These are phyloP conservation scores for Auxenochlorella pyrenoidosa DNA, from an alignment of 139 green algal genomes.

Conservation along the genomic window DNA sequence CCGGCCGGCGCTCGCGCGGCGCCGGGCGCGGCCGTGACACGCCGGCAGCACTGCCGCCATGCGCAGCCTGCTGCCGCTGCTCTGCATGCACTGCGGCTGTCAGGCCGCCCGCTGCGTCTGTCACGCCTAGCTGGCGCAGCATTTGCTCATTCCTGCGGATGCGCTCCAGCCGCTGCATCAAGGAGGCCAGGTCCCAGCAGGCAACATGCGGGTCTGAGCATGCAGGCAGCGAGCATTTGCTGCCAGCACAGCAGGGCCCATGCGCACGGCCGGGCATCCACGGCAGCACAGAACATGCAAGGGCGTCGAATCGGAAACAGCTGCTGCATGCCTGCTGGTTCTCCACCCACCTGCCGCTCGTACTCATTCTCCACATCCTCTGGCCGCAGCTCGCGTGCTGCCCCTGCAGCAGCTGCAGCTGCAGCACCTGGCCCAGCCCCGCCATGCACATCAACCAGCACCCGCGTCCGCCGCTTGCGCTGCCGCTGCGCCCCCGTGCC, in stretches of 20 bases:
- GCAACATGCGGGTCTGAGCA: no score
- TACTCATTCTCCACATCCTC: conserved; percentile 44
- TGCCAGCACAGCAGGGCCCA: no score
- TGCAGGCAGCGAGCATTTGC: no score
- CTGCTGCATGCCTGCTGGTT: no score
- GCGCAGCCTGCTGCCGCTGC: neutral
- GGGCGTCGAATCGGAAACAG: no score
- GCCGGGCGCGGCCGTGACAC: neutral
- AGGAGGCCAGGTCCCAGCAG: no score
- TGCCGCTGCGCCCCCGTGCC: neutral
- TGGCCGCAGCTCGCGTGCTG: neutral
- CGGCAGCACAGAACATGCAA: no score
- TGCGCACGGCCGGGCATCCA: neutral
- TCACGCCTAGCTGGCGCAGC: conserved; percentile 49
- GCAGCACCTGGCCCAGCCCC: neutral
- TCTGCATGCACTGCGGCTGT: neutral
- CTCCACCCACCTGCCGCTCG: conserved; percentile 20
- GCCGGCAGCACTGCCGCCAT: neutral
- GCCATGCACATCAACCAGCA: conserved; percentile 32
- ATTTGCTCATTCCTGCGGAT: conserved; percentile 60
- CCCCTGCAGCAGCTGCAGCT: neutral
- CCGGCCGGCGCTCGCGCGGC: neutral
- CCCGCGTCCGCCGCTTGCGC: conserved; percentile 7
- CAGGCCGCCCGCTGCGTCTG: conserved; percentile 19
- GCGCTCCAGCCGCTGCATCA: conserved; percentile 42